These are phyloP conservation scores for Euphorbia peplus DNA, from an alignment of 345 rosid species.

Conservation along the genomic window DNA sequence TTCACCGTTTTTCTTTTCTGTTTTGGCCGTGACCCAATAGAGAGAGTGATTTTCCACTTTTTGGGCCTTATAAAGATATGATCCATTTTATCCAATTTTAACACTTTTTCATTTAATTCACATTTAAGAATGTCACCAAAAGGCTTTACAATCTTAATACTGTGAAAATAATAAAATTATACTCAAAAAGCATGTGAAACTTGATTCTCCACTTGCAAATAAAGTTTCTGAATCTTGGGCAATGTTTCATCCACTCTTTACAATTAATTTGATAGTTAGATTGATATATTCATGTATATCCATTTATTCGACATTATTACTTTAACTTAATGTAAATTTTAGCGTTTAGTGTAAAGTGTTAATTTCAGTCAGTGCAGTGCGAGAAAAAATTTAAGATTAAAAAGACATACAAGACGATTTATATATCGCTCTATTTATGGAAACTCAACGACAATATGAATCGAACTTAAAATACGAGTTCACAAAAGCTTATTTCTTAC, in stretches of 20 bases:
- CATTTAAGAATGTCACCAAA: slow-evolving; percentile 24
- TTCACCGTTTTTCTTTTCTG: slow-evolving; percentile 17
- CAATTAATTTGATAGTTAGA: not conserved
- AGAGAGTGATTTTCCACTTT: not conserved
- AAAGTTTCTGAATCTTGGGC: not conserved
- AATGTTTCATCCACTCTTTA: slow-evolving; percentile 11
- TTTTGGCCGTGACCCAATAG: slow-evolving; percentile 27
- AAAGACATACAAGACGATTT: too few relatives aligned
- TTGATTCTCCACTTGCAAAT: slow-evolving; percentile 10
- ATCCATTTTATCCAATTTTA: not conserved
- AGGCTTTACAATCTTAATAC: not conserved
- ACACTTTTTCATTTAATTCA: slow-evolving; percentile 2
- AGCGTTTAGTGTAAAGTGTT: too few relatives aligned
- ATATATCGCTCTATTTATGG: too few relatives aligned
- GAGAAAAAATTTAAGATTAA: too few relatives aligned
- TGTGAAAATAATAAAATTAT: not conserved
- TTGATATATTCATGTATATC: too few relatives aligned
- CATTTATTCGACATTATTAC: too few relatives aligned
- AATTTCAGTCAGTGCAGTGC: too few relatives aligned
- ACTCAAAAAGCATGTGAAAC: slow-evolving; percentile 14
- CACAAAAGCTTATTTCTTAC: too few relatives aligned
- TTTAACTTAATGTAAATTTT: too few relatives aligned
- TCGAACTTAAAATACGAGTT: too few relatives aligned
- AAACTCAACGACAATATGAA: too few relatives aligned
- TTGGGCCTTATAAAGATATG: not conserved